phyloP scores from a whole-genome alignment of 495 filamentous ascomycete species.

The Trichoderma erinaceum region DNA sequence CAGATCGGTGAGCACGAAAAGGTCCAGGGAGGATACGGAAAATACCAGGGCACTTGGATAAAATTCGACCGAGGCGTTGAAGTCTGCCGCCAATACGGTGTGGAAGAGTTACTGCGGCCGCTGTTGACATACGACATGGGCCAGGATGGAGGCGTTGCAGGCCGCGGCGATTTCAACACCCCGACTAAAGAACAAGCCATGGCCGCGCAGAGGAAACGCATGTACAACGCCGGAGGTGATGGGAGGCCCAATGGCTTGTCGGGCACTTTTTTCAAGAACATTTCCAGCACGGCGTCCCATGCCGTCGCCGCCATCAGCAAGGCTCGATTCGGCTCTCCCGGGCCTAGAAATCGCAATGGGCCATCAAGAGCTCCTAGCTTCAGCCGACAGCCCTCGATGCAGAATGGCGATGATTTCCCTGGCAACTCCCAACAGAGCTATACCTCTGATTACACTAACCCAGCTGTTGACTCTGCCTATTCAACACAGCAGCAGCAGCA shows the following conservation, averaged over 20 bases:
- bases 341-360: slow-evolving; percentile 51
- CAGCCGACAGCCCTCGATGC: slow-evolving; percentile 53
- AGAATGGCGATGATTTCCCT: slow-evolving; percentile 46
- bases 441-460: slow-evolving; percentile 34
- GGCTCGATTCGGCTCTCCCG: slow-evolving; percentile 84
- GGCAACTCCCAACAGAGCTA: slow-evolving; percentile 46
- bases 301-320: slow-evolving; percentile 94
- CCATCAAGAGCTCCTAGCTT: slow-evolving; percentile 46
- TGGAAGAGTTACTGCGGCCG: slow-evolving; percentile 78
- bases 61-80: slow-evolving; percentile 84
- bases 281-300: slow-evolving; percentile 84
- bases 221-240: slow-evolving; percentile 70
- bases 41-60: slow-evolving; percentile 99
- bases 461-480: slow-evolving; percentile 38
- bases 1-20: slow-evolving; percentile 94
- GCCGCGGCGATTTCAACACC: slow-evolving; percentile 64
- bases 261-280: slow-evolving; percentile 92
- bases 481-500: slow-evolving; percentile 31
- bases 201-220: slow-evolving; percentile 90
- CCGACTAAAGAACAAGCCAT: slow-evolving; percentile 99
- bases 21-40: slow-evolving; percentile 96
- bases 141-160: slow-evolving; percentile 60
- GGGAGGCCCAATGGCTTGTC: slow-evolving; percentile 58
- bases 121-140: slow-evolving; percentile 85
- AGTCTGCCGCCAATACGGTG: slow-evolving; percentile 88